Evolutionary conservation across 2,329 filamentous ascomycete genomes (phyloP), one percentile per base, ranked within the genome.

Genomic region (Epichloe baconii): DNA sequence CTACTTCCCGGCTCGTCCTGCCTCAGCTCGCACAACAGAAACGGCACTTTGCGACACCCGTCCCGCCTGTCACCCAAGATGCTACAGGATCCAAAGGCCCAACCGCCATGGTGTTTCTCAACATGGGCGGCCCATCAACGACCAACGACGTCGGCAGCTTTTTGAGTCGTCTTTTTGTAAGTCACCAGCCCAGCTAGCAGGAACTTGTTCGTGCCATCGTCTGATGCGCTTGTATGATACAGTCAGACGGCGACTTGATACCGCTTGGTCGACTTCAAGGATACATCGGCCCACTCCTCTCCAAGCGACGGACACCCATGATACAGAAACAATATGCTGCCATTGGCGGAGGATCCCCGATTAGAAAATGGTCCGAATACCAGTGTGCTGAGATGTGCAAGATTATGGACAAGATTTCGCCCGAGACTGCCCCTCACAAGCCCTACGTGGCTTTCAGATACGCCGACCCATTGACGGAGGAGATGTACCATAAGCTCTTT

Each of bases 361-460:
- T 98, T 66, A 83, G 91, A 59, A 94, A 94, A 68, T 98, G 94
- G 94, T 95, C 90, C 23, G 93, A 98, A 69, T 83, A 93, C 64
- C 93, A 98, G 68, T 89, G 82, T 53, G 76, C 77, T 53, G 90
- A 97, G 70, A 96, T 97, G 88, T 98, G 93, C 79, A 96, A 95
- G 75, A 79, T 97, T 48, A 77, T 98, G 48, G 93, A 98, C 75
- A 79, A 84, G 59, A 85, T 88, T 54, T 94, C 86, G 2, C 93
- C 93, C 5, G 86, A 95, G 64, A 95, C 90, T 1, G 93, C 93
- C 3, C 93, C 93, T 5, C 93, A 98, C 66, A 96, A 93, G 67
- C 93, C 93, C 8, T 98, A 98, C 63, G 89, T 97, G 45, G 91
- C 93, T 14, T 98, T 98, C 67, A 86, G 93, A 55, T 98, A 98